A percentile compares a stretch with the other conserved stretches of the same genome.
Conservation (phyloP, 1,139 yeast species). For the Yamadazyma triangularis region DNA sequence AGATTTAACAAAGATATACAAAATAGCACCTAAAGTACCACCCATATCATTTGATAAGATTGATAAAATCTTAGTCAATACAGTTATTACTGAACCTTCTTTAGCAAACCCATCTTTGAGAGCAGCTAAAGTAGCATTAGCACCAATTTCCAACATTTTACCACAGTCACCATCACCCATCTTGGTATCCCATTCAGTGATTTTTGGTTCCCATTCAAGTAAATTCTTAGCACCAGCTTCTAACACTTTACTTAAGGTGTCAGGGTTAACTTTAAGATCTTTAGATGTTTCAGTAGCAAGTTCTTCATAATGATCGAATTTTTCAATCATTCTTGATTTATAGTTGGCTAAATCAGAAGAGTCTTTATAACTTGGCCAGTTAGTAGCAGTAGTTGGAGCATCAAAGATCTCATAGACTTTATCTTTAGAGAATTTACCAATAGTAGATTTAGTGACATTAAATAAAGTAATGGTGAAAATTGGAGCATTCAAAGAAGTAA, state of each 20-base stretch:
- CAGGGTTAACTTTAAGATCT: constrained; percentile 29
- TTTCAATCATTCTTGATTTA: constrained; percentile 28
- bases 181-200: constrained; percentile 47
- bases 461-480: constrained; percentile 46
- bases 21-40: constrained; percentile 50
- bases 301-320: constrained; percentile 28
- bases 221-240: constrained; percentile 32
- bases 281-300: constrained; percentile 16
- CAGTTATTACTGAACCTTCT: constrained; percentile 17
- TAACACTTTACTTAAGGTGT: constrained; percentile 22
- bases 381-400: constrained; percentile 29
- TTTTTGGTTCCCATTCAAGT: constrained; percentile 39
- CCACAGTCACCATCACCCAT: constrained; percentile 57
- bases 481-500: constrained; percentile 50
- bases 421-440: constrained; percentile 22
- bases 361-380: constrained; percentile 32
- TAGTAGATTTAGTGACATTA: constrained; percentile 35
- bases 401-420: constrained; percentile 38
- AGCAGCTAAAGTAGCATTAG: constrained; percentile 29
- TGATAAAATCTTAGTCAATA: constrained; percentile 31
- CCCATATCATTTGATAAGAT: constrained; percentile 49
- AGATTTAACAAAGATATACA: constrained; percentile 44
- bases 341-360: constrained; percentile 24
- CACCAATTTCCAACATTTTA: constrained; percentile 41
- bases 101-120: constrained; percentile 23